Evolutionary conservation across 2,329 filamentous ascomycete species (phyloP).

Genomic region (Paracoccidioides brasiliensis): DNA sequence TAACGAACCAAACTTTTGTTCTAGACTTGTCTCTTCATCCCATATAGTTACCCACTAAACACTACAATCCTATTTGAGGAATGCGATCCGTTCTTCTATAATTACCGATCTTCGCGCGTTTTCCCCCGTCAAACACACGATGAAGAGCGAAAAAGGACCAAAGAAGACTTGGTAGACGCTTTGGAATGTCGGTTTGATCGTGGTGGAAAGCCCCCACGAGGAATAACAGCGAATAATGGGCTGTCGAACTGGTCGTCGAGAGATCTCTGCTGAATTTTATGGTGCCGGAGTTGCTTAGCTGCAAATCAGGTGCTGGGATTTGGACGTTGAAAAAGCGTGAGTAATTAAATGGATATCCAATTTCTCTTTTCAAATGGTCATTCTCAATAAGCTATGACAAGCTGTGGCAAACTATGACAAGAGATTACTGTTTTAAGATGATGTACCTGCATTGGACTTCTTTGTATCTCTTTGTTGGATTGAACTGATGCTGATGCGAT

Average conservation of each 20-base stretch:
- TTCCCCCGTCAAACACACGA: background rate
- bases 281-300: background rate
- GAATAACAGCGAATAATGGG: background rate
- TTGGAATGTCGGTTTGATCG: background rate
- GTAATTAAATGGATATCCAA: background rate
- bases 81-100: too few relatives aligned
- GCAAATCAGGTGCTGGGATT: background rate
- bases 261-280: background rate
- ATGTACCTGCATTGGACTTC: constrained; percentile 7
- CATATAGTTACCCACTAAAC: background rate
- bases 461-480: constrained; percentile 11
- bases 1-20: too few relatives aligned
- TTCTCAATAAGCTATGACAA: background rate
- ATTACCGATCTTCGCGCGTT: too few relatives aligned
- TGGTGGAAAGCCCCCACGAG: background rate
- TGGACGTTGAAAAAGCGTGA: background rate
- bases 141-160: background rate
- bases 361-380: background rate
- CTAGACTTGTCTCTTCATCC: background rate
- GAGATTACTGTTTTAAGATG: background rate
- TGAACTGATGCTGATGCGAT: constrained; percentile 13
- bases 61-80: too few relatives aligned
- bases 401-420: too few relatives aligned
- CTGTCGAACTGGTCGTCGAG: background rate
- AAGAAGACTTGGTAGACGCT: background rate